These are phyloP conservation scores for Cercospora janseana DNA, from an alignment of 2,329 filamentous ascomycete genomes.

Conservation along the genomic window DNA sequence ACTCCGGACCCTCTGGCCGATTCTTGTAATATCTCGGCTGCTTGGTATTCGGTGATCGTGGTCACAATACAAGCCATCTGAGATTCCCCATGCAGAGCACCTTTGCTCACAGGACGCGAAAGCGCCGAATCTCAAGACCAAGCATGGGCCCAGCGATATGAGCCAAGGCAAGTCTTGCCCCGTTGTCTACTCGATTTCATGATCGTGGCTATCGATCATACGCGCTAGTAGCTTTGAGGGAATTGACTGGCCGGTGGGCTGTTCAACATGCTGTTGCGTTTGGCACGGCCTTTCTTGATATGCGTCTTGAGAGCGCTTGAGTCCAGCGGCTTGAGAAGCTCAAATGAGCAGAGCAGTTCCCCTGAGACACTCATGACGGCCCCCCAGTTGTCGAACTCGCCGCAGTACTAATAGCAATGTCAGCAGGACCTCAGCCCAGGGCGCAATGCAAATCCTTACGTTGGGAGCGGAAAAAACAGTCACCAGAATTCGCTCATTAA, in stretches of 20 bases:
- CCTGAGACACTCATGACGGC: slow-evolving; percentile 97
- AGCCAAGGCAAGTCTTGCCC: no score
- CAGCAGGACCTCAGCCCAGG: neutral
- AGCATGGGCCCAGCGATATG: no score
- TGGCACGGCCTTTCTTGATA: slow-evolving; percentile 96
- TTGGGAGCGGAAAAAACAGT: slow-evolving; percentile 98
- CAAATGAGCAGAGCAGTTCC: slow-evolving; percentile 93
- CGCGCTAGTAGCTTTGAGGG: slow-evolving; percentile 51
- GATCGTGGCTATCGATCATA: no score
- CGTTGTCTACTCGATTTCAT: no score
- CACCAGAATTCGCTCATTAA: slow-evolving; percentile 89
- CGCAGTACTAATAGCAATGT: slow-evolving; percentile 61
- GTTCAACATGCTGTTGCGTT: slow-evolving; percentile 91
- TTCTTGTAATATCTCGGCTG: no score
- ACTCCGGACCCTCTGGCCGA: no score
- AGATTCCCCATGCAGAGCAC: no score
- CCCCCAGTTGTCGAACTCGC: slow-evolving; percentile 98
- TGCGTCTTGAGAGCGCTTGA: slow-evolving; percentile 95
- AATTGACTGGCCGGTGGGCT: slow-evolving; percentile 65
- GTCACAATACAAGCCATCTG: no score
- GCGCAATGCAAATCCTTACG: slow-evolving; percentile 48
- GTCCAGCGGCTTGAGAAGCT: slow-evolving; percentile 92
- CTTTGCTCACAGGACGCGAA: no score
- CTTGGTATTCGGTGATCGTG: no score
- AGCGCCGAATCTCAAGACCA: no score